Percentiles rank a stretch among this genome's conserved stretches.
Conservation (phyloP, 441 rosid species). For the Populus hybrid region DNA sequence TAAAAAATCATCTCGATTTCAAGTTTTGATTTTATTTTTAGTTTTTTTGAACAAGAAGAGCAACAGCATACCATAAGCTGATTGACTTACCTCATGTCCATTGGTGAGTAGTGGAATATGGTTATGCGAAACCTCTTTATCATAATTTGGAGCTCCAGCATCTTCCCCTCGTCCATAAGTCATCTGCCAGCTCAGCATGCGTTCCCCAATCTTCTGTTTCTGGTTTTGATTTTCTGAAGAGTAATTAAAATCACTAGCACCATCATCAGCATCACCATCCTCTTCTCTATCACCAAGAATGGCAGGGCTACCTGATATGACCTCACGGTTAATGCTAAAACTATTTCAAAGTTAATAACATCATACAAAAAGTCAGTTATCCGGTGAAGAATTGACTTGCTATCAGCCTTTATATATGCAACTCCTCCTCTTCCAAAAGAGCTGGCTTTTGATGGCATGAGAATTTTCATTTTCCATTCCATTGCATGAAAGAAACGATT, state of each 20-base stretch:
- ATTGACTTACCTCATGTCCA: slow-evolving; percentile 70
- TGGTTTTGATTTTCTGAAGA: slow-evolving; percentile 52
- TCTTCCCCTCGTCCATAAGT: slow-evolving; percentile 72
- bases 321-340: neutral
- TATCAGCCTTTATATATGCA: neutral
- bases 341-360: neutral
- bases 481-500: neutral
- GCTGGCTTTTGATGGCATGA: neutral
- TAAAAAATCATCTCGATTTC: too few species aligned
- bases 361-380: neutral
- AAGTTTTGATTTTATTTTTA: neutral
- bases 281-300: slow-evolving; percentile 78
- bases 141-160: slow-evolving; percentile 65
- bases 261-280: slow-evolving; percentile 57
- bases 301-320: slow-evolving; percentile 74
- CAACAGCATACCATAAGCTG: slow-evolving; percentile 17
- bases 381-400: neutral
- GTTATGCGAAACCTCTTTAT: slow-evolving; percentile 78
- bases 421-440: neutral
- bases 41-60: too few species aligned
- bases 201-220: slow-evolving; percentile 70
- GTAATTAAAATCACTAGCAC: slow-evolving; percentile 56
- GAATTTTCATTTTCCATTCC: neutral
- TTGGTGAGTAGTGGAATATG: slow-evolving; percentile 78
- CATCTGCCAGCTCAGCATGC: slow-evolving; percentile 89